Percentiles rank a stretch among this genome's conserved stretches.
These are phyloP conservation scores for Blastobotrys arbuscula DNA, from an alignment of 1,139 yeast genomes.

Conservation along the genomic window DNA sequence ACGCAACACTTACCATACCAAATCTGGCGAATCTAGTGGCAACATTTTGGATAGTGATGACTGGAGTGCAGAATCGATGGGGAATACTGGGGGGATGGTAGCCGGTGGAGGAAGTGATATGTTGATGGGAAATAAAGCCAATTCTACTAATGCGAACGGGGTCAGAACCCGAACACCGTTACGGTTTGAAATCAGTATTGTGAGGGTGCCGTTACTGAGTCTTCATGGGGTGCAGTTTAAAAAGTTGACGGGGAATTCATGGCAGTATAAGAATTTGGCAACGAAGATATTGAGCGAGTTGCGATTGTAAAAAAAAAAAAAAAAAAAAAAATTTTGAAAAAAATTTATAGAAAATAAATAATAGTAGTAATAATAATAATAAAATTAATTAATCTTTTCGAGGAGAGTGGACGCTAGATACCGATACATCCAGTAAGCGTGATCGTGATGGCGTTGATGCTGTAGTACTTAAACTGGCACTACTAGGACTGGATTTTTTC, in stretches of 20 bases:
- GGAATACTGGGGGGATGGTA: not conserved
- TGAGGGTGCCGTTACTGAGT: slow-evolving; percentile 85
- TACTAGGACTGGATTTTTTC: not conserved
- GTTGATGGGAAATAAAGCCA: slow-evolving; percentile 35
- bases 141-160: slow-evolving; percentile 10
- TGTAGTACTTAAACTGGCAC: not conserved
- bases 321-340: no score
- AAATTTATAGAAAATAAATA: no score
- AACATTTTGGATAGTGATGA: slow-evolving; percentile 25
- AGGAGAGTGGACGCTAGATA: slow-evolving; percentile 2
- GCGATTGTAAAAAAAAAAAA: slow-evolving; percentile 40
- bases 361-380: no score
- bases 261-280: slow-evolving; percentile 94
- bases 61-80: slow-evolving; percentile 32
- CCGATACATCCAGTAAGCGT: slow-evolving; percentile 24
- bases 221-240: slow-evolving; percentile 93
- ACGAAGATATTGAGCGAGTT: slow-evolving; percentile 76
- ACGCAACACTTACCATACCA: not conserved
- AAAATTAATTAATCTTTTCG: not conserved
- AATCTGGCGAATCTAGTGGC: slow-evolving; percentile 22
- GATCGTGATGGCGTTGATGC: slow-evolving; percentile 18
- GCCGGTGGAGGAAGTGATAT: slow-evolving; percentile 39
- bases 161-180: slow-evolving; percentile 45
- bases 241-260: slow-evolving; percentile 87
- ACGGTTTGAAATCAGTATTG: slow-evolving; percentile 87